Percentiles rank a stretch among this genome's conserved stretches.
phyloP scores from a whole-genome alignment of 139 green algal species.

The Asterochloris erici region DNA sequence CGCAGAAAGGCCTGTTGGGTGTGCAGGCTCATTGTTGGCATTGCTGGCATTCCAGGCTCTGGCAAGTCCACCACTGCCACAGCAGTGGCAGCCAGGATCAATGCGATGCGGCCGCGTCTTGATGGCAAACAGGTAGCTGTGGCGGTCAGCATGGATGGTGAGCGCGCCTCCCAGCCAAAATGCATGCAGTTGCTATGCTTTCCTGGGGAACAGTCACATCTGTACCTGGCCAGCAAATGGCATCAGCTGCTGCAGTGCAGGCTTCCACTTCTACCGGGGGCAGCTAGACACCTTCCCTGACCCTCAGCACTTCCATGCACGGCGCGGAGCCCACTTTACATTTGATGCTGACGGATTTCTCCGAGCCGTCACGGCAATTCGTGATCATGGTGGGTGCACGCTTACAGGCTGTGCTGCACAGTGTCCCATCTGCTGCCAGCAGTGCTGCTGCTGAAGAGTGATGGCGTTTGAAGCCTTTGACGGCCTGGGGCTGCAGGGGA shows the following conservation, averaged over 20 bases:
- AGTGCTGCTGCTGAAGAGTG: not conserved
- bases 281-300: slow-evolving; percentile 79
- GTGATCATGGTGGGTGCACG: slow-evolving; percentile 24
- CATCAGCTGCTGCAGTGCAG: slow-evolving; percentile 4
- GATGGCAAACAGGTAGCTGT: slow-evolving; percentile 8
- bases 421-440: not conserved
- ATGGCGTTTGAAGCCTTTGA: not conserved
- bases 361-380: slow-evolving; percentile 32
- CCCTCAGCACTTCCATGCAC: slow-evolving; percentile 53
- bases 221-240: not conserved
- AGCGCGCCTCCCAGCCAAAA: not conserved
- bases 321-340: slow-evolving; percentile 76
- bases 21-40: slow-evolving; percentile 55
- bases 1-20: not conserved
- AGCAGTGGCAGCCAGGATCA: slow-evolving; percentile 47
- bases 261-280: slow-evolving; percentile 77
- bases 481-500: slow-evolving; percentile 12
- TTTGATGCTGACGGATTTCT: slow-evolving; percentile 79
- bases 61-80: slow-evolving; percentile 77
- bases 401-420: not conserved
- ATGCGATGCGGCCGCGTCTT: slow-evolving; percentile 27
- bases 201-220: not conserved
- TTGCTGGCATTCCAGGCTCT: slow-evolving; percentile 72
- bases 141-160: slow-evolving; percentile 18
- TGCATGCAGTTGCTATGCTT: not conserved